A percentile compares a stretch with the other conserved stretches of the same genome.
These are phyloP conservation scores for Tetrapisispora namnaoensis DNA, from an alignment of 805 yeast genomes.

Conservation along the genomic window DNA sequence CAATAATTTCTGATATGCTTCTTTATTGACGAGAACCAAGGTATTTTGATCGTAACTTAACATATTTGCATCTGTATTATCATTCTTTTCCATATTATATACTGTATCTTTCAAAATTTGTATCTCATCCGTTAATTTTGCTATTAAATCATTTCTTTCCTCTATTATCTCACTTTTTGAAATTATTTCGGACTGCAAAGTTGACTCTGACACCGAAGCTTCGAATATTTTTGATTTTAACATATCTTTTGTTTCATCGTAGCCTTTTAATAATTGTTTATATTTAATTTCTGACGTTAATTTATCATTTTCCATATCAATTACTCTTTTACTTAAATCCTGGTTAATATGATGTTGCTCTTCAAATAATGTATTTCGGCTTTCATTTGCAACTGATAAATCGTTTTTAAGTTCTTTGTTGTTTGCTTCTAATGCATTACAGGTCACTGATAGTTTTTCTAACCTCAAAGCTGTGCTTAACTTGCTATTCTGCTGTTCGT, in stretches of 20 bases:
- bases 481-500: not conserved
- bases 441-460: not conserved
- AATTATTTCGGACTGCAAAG: conserved; percentile 31
- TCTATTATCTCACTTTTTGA: conserved; percentile 2
- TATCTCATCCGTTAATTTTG: conserved; percentile 52
- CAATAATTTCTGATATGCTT: conserved; percentile 15
- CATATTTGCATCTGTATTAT: conserved; percentile 6
- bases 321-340: conserved; percentile 36
- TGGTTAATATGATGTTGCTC: not conserved
- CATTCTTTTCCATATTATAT: not conserved
- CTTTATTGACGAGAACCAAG: conserved; percentile 2
- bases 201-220: conserved; percentile 13
- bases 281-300: conserved; percentile 9
- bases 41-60: not conserved
- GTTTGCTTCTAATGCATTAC: not conserved
- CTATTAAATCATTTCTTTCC: not conserved
- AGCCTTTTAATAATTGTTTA: conserved; percentile 29
- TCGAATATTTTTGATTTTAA: conserved; percentile 37
- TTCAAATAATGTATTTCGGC: not conserved
- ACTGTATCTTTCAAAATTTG: conserved; percentile 17
- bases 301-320: conserved; percentile 24
- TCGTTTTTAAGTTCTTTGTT: not conserved
- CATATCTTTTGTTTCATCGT: conserved; percentile 30
- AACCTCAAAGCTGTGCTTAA: not conserved
- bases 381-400: not conserved